Evolutionary conservation across 2,329 filamentous ascomycete species (phyloP).

Genomic region (Helicocarpus griseus): DNA sequence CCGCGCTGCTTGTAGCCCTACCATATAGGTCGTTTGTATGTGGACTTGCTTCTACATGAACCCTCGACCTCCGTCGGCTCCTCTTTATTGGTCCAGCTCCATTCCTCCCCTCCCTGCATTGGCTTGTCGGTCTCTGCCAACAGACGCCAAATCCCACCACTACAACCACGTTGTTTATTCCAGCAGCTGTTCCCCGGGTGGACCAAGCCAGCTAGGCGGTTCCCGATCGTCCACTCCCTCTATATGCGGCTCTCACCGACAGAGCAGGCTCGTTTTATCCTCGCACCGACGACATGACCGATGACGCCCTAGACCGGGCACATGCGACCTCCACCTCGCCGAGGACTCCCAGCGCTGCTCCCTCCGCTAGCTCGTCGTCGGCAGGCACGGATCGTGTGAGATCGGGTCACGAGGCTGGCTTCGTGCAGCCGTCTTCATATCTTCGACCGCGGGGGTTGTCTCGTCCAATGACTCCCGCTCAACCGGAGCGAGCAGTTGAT

Average conservation of each 20-base stretch:
- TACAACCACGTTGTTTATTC: no score
- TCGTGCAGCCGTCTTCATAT: conserved; percentile 41
- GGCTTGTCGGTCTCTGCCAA: not conserved
- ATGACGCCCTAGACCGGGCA: conserved; percentile 18
- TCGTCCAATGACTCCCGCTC: conserved; percentile 31
- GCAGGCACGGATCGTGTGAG: conserved; percentile 8
- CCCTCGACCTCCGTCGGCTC: not conserved
- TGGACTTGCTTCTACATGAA: not conserved
- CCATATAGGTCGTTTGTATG: not conserved
- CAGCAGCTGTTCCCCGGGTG: not conserved
- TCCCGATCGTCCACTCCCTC: conserved; percentile 1
- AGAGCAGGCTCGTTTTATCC: conserved; percentile 9
- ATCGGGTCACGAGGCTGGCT: conserved; percentile 35
- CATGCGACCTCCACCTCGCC: conserved; percentile 14
- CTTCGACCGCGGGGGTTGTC: conserved; percentile 32
- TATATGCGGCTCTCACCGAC: conserved; percentile 12
- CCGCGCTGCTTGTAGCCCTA: not conserved
- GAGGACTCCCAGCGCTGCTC: conserved; percentile 4
- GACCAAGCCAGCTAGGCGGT: conserved; percentile 5
- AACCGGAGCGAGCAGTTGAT: conserved; percentile 38
- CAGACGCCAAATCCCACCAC: not conserved
- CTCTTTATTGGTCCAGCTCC: not conserved
- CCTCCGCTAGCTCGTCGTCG: conserved; percentile 11
- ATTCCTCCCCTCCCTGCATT: not conserved
- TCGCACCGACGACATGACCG: conserved; percentile 17